These are phyloP conservation scores for Oxyria digyna DNA, from an alignment of 148 eudicot species.

Conservation along the genomic window DNA sequence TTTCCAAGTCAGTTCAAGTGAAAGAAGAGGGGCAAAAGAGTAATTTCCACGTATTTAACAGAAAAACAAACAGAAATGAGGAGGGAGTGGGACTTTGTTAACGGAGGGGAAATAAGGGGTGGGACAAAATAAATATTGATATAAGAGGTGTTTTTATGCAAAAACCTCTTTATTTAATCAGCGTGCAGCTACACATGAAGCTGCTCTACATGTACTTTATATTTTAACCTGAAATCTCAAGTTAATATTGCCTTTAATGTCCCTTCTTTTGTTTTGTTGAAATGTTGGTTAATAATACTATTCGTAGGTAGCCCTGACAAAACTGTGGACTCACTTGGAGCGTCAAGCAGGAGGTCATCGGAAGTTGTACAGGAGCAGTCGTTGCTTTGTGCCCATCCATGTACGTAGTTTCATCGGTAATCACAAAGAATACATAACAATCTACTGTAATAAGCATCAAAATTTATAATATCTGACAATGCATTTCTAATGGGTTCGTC, in stretches of 20 bases:
- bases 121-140: too few relatives aligned
- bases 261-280: conserved; percentile 6
- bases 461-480: neutral
- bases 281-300: neutral
- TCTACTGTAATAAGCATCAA: neutral
- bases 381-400: conserved; percentile 75
- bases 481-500: neutral
- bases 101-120: too few relatives aligned
- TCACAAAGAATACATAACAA: conserved; percentile 12
- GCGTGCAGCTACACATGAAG: conserved; percentile 99
- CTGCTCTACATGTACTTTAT: conserved; percentile 67
- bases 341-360: conserved; percentile 99
- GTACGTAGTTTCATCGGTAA: conserved; percentile 94
- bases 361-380: conserved; percentile 73
- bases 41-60: too few relatives aligned
- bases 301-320: conserved; percentile 69
- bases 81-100: too few relatives aligned
- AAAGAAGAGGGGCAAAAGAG: too few relatives aligned
- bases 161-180: too few relatives aligned
- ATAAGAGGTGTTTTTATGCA: too few relatives aligned
- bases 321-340: conserved; percentile 97
- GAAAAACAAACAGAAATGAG: too few relatives aligned
- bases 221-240: neutral
- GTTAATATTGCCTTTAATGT: neutral
- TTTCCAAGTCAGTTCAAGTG: too few relatives aligned